Conservation (phyloP, 2,329 filamentous ascomycete genomes). For the Chaetomium sp. region DNA sequence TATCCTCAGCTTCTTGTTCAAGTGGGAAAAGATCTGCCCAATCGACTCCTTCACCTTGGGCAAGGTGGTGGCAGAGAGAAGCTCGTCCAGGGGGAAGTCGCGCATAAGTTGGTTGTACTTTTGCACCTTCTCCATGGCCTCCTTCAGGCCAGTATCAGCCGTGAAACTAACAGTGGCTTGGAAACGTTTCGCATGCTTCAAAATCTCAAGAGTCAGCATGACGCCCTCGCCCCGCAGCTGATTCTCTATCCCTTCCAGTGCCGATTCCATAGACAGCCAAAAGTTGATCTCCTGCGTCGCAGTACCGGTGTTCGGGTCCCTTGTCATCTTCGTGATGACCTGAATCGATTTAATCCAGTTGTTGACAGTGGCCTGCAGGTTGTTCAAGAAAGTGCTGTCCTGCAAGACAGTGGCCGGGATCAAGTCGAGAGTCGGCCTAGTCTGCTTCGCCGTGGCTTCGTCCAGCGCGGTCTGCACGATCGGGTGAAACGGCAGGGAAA, state of each 20-base stretch:
- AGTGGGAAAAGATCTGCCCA: slow-evolving; percentile 80
- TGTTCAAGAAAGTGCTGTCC: slow-evolving; percentile 89
- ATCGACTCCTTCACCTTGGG: slow-evolving; percentile 85
- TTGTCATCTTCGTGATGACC: slow-evolving; percentile 86
- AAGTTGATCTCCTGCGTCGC: slow-evolving; percentile 98
- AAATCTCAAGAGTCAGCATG: slow-evolving; percentile 81
- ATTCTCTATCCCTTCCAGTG: slow-evolving; percentile 82
- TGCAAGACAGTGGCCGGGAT: slow-evolving; percentile 71
- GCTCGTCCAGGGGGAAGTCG: slow-evolving; percentile 91
- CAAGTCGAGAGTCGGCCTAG: slow-evolving; percentile 68
- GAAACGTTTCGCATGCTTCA: slow-evolving; percentile 96
- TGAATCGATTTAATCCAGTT: slow-evolving; percentile 99
- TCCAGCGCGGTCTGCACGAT: slow-evolving; percentile 81
- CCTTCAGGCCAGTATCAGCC: slow-evolving; percentile 91
- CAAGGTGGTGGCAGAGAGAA: slow-evolving; percentile 85
- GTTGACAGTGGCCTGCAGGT: slow-evolving; percentile 87
- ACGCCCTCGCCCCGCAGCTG: slow-evolving; percentile 88
- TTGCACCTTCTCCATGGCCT: slow-evolving; percentile 91
- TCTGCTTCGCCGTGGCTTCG: slow-evolving; percentile 60
- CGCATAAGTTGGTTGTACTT: slow-evolving; percentile 99
- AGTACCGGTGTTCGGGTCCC: slow-evolving; percentile 68
- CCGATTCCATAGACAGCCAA: slow-evolving; percentile 95
- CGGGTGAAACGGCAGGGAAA: slow-evolving; percentile 80
- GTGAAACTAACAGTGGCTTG: slow-evolving; percentile 96
- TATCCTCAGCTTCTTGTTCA: slow-evolving; percentile 97